Base-by-base conservation (phyloP, 2,329 filamentous ascomycete species). In the Leptographium wingfieldii region DNA sequence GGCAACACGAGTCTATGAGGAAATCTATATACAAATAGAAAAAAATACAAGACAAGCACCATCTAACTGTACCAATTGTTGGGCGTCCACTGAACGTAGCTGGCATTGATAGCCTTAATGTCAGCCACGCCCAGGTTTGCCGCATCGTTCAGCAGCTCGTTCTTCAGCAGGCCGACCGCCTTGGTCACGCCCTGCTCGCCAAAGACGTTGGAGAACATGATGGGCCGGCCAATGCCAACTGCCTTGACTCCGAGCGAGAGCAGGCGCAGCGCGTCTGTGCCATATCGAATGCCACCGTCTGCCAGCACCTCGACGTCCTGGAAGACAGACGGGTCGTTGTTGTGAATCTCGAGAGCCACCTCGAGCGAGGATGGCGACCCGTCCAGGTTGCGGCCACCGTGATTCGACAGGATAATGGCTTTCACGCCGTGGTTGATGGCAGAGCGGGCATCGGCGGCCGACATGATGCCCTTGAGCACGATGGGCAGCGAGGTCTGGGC, bases 361-460 rank as follows among this genome's bases (percentile, higher is more conserved):
- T 75, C 69, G 48, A 79, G 68, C 2, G 73, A 71, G 5, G 75
- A 72, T 31, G 74, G 69, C 10, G 75, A 73, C 7, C 71, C 73
- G 62, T 80, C 76, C 58, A 80, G 65, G 63, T 79, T 77, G 19
- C 78, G 69, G 1, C 78, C 78, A 1, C 78, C 78, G 59, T 81
- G 78, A 61, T 80, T 80, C 12, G 72, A 75, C 6, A 80, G 66
- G 22, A 78, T 60, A n/a, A 80, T 73, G 0, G 76, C 77, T 27
- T 75, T 25, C 74, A 70, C 4, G 73, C 76, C 11, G 72, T 73
- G 66, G 35, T 74, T 68, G 10, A 72, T 67, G 16, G 76, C 76
- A 38, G 74, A 66, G 29, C 57, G 62, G 16, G 66, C 67, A 60
- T 71, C 70, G 52, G 68, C 69, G 11, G 65, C 66, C 25, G 66